A percentile compares a stretch with the other conserved stretches of the same genome.
phyloP scores from a whole-genome alignment of 306 rosid genomes.

The Fragaria vesca region DNA sequence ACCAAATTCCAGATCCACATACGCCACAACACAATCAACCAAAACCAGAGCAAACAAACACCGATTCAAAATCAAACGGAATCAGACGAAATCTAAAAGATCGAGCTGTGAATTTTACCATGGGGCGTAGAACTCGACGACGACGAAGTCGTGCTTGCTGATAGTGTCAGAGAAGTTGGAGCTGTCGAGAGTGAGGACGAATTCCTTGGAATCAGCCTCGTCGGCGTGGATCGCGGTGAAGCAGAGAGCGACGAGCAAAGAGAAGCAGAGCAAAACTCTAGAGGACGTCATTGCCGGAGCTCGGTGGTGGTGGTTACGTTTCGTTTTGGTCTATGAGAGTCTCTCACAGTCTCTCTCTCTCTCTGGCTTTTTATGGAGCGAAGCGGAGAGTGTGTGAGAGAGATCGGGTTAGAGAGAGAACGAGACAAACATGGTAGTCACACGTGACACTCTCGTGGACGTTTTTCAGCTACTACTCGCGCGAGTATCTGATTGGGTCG shows the following conservation, averaged over 20 bases:
- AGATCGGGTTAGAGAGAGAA: constrained; percentile 17
- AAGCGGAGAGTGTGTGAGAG: background rate
- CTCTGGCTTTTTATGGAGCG: constrained; percentile 4
- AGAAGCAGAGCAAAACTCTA: constrained; percentile 39
- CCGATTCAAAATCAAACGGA: background rate
- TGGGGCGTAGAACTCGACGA: constrained; percentile 92
- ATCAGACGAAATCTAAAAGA: background rate
- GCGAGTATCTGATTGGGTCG: background rate
- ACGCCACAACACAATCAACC: background rate
- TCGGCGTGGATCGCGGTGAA: constrained; percentile 41
- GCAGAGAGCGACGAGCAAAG: constrained; percentile 28
- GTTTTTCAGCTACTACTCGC: background rate
- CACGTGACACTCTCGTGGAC: constrained; percentile 39
- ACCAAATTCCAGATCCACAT: constrained; percentile 32
- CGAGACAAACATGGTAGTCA: constrained; percentile 25
- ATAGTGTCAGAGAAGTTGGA: constrained; percentile 74
- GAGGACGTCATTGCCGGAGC: constrained; percentile 43
- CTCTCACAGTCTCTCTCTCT: background rate
- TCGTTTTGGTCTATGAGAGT: background rate
- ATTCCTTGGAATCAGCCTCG: constrained; percentile 63
- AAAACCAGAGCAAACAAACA: background rate
- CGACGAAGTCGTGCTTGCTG: constrained; percentile 77
- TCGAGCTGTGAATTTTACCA: constrained; percentile 35
- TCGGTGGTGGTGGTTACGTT: background rate
- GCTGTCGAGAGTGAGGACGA: constrained; percentile 76